Evolutionary conservation across 2,329 filamentous ascomycete species (phyloP).

Genomic region (Aspergillus arachidicola): DNA sequence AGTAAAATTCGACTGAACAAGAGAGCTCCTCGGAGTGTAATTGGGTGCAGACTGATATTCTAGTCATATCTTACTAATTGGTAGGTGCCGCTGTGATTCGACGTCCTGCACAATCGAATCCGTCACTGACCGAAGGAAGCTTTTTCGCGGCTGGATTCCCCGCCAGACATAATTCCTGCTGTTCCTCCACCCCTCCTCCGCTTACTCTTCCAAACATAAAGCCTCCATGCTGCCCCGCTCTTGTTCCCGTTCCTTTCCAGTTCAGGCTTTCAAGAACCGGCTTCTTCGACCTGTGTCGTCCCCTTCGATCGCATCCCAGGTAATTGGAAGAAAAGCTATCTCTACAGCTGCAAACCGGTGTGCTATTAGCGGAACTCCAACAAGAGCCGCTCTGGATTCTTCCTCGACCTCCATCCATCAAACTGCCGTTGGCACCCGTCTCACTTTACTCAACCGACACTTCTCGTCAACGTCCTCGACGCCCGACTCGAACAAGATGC

Average conservation of each 20-base stretch:
- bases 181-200: constrained; percentile 1
- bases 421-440: constrained; percentile 31
- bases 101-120: not conserved
- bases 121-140: not conserved
- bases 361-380: constrained; percentile 1
- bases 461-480: constrained; percentile 36
- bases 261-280: constrained; percentile 22
- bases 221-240: constrained; percentile 27
- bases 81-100: not conserved
- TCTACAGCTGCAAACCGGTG: constrained; percentile 13
- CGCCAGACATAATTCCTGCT: not conserved
- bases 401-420: constrained; percentile 13
- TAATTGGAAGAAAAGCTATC: constrained; percentile 17
- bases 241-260: constrained; percentile 18
- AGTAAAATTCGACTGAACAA: not conserved
- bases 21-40: not conserved
- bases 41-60: not conserved
- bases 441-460: constrained; percentile 45
- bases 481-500: constrained; percentile 43
- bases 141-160: not conserved
- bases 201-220: not conserved
- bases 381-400: constrained; percentile 28
- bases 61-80: not conserved
- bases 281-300: constrained; percentile 10
- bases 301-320: constrained; percentile 3